Conservation (phyloP, 441 rosid species). For the Lepidium campestre region DNA sequence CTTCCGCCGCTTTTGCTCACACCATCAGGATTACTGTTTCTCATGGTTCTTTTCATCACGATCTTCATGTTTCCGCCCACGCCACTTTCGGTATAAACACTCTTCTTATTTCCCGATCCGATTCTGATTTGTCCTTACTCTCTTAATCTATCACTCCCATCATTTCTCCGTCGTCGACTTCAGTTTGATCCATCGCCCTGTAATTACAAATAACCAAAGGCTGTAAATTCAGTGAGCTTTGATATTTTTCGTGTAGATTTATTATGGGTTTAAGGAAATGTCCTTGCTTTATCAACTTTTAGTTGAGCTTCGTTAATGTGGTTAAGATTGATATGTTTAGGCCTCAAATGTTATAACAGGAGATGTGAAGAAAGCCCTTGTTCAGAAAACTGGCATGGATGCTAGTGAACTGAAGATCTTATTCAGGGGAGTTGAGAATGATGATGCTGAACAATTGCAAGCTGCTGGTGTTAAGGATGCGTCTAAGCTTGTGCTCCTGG, state of each 20-base stretch:
- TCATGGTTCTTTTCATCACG: conserved; percentile 42
- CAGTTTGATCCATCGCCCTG: not conserved
- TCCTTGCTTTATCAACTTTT: not conserved
- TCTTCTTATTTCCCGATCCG: not conserved
- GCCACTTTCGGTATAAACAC: conserved; percentile 56
- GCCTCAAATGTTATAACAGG: conserved; percentile 32
- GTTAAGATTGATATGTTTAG: not conserved
- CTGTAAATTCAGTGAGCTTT: not conserved
- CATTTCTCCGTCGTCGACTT: not conserved
- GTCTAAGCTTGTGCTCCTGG: conserved; percentile 54
- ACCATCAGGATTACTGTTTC: conserved; percentile 39
- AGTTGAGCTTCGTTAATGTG: not conserved
- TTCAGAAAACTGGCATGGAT: conserved; percentile 39
- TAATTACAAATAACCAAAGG: not conserved
- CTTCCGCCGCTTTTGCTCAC: conserved; percentile 18
- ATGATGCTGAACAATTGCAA: conserved; percentile 47
- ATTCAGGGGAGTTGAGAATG: conserved; percentile 70
- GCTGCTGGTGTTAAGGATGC: conserved; percentile 57
- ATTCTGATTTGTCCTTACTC: not conserved
- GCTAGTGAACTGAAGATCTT: conserved; percentile 41
- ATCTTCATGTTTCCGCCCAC: conserved; percentile 42
- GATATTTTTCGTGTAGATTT: not conserved
- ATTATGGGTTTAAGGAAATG: not conserved
- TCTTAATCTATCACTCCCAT: not conserved
- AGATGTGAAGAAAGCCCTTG: conserved; percentile 50